These are phyloP conservation scores for Pachyrhizus erosus DNA, from an alignment of 306 rosid species.

Conservation along the genomic window DNA sequence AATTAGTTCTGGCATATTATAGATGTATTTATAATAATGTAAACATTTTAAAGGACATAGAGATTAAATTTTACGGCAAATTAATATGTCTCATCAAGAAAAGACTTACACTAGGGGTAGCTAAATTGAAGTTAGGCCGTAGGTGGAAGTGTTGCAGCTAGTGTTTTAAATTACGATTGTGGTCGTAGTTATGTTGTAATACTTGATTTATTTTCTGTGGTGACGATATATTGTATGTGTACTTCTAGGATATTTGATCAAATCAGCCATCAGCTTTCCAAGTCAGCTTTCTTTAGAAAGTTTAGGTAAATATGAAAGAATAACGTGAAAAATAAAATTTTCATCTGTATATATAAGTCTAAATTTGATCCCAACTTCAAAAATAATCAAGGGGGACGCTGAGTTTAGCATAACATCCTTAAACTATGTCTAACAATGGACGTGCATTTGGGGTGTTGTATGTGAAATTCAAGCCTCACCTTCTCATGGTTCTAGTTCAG, in stretches of 20 bases:
- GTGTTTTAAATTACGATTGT: background rate
- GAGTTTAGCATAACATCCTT: conserved; percentile 23
- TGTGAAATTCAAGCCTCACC: conserved; percentile 51
- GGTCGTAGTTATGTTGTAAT: background rate
- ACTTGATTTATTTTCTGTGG: background rate
- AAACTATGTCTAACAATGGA: conserved; percentile 42
- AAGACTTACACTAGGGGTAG: background rate
- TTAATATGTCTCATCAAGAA: background rate
- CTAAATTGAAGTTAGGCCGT: background rate
- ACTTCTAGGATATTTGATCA: background rate
- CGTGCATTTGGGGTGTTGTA: conserved; percentile 21
- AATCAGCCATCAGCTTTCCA: conserved; percentile 2
- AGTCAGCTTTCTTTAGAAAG: background rate
- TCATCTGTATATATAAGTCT: conserved; percentile 10
- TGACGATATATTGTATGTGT: background rate
- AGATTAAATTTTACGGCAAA: background rate
- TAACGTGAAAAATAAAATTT: background rate
- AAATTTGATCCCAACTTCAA: conserved; percentile 4
- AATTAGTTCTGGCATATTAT: conserved; percentile 2
- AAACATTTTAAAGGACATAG: background rate
- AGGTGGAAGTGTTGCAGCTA: background rate
- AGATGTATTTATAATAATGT: background rate
- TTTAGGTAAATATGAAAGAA: conserved; percentile 11
- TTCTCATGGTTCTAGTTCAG: conserved; percentile 48
- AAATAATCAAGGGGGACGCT: conserved; percentile 20